Percentiles rank a stretch among this genome's conserved stretches.
Evolutionary conservation across 2,329 filamentous ascomycete species (phyloP).

Genomic region (Alternaria metachromatica): DNA sequence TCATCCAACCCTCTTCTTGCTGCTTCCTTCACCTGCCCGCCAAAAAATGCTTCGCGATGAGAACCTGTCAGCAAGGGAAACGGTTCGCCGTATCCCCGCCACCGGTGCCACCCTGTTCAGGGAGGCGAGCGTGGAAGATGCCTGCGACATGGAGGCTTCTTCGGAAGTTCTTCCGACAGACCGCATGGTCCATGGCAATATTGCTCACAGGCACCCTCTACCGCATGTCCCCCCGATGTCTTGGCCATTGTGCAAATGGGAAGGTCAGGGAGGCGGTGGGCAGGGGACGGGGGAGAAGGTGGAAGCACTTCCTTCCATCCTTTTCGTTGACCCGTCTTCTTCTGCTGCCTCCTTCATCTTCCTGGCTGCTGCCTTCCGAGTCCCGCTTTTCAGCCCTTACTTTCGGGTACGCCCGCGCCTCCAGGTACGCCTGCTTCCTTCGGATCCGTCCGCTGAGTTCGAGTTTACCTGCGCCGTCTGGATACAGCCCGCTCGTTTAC

Average conservation of each 20-base stretch:
- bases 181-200: constrained; percentile 30
- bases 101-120: constrained; percentile 32
- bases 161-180: constrained; percentile 24
- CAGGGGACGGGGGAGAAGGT: background rate
- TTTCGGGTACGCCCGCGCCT: constrained; percentile 11
- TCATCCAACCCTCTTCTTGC: background rate
- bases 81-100: constrained; percentile 20
- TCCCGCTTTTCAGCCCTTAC: background rate
- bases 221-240: constrained; percentile 16
- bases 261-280: background rate
- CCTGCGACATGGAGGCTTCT: constrained; percentile 29
- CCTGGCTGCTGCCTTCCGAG: background rate
- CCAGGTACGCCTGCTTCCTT: constrained; percentile 16
- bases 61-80: constrained; percentile 31
- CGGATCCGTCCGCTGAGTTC: constrained; percentile 4
- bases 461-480: constrained; percentile 8
- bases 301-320: background rate
- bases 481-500: constrained; percentile 9
- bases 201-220: constrained; percentile 27
- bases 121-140: constrained; percentile 33
- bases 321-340: background rate
- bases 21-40: background rate
- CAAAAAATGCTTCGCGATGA: constrained; percentile 24
- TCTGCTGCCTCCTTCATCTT: background rate
- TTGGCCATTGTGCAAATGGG: constrained; percentile 16